These are phyloP conservation scores for Phytophthora fragariaefolia DNA, from an alignment of 352 stramenopile species.

Conservation along the genomic window DNA sequence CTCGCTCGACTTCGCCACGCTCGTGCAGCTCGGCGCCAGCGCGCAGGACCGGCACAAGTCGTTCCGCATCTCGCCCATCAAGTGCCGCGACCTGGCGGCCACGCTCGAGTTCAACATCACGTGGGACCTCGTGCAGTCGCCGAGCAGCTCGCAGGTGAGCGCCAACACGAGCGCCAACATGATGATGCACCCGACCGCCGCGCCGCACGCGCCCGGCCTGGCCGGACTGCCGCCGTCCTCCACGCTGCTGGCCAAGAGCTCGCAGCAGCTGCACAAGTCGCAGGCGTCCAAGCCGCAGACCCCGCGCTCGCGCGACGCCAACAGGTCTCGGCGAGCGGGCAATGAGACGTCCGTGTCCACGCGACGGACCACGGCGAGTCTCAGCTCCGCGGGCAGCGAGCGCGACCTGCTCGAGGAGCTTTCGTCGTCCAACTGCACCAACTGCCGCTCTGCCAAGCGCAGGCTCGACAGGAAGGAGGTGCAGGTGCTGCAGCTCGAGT, in stretches of 20 bases:
- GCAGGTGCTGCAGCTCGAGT: conserved; percentile 80
- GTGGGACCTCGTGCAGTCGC: conserved; percentile 57
- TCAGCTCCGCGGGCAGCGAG: conserved; percentile 69
- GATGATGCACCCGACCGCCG: conserved; percentile 30
- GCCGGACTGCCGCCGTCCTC: conserved; percentile 49
- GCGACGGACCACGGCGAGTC: conserved; percentile 61
- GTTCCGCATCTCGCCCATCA: conserved; percentile 72
- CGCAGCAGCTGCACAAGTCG: conserved; percentile 8
- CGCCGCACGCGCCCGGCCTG: conserved; percentile 16
- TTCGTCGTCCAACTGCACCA: conserved; percentile 43
- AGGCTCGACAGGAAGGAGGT: conserved; percentile 77
- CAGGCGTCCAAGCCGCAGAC: conserved; percentile 31
- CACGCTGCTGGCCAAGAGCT: conserved; percentile 39
- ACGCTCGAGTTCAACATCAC: conserved; percentile 80
- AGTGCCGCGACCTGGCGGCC: conserved; percentile 77
- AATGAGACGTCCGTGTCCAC: conserved; percentile 47
- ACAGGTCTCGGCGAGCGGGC: conserved; percentile 21
- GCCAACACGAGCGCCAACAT: conserved; percentile 24
- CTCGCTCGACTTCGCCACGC: conserved; percentile 71
- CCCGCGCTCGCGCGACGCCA: conserved; percentile 17
- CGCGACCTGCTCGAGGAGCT: conserved; percentile 52
- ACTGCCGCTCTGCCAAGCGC: conserved; percentile 61
- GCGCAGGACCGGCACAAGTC: conserved; percentile 48
- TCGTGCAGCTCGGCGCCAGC: conserved; percentile 59
- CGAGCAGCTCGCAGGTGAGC: conserved; percentile 15